These are phyloP conservation scores for Allium sativum DNA, from an alignment of 106 monocot genomes.

Conservation along the genomic window DNA sequence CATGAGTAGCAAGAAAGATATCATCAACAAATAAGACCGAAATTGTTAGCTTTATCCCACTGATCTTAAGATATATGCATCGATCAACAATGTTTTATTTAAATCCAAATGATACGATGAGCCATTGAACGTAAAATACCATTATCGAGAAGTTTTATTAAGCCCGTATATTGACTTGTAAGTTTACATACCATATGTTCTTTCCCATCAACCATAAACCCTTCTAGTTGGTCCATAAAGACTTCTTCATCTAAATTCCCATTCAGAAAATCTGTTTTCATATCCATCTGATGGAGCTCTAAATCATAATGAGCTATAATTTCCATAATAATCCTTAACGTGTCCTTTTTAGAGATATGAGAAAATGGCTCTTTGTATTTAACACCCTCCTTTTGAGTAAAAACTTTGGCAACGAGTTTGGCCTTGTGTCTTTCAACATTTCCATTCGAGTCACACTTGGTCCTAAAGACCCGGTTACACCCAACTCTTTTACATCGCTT, in stretches of 20 bases:
- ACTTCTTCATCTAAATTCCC: constrained; percentile 10
- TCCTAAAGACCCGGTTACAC: constrained; percentile 8
- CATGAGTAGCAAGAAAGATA: constrained; percentile 1
- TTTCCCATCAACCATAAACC: neutral
- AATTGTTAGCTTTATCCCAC: neutral
- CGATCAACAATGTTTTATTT: constrained; percentile 2
- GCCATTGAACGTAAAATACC: constrained; percentile 6
- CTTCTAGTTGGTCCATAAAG: constrained; percentile 4
- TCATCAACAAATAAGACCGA: constrained; percentile 4
- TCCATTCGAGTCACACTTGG: constrained; percentile 2
- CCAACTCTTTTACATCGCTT: neutral
- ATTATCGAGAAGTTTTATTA: neutral
- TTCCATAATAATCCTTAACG: constrained; percentile 9
- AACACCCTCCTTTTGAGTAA: constrained; percentile 1
- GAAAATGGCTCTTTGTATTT: constrained; percentile 3
- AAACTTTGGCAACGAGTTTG: constrained; percentile 7
- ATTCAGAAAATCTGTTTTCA: constrained; percentile 9
- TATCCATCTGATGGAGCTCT: constrained; percentile 12
- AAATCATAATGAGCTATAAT: constrained; percentile 6
- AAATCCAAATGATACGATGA: neutral
- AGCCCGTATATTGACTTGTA: constrained; percentile 14
- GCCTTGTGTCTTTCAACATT: neutral
- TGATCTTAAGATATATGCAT: constrained; percentile 4
- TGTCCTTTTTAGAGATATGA: constrained; percentile 4
- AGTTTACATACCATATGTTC: constrained; percentile 3